A percentile compares a stretch with the other conserved stretches of the same genome.
These are phyloP conservation scores for Pythium graminicola DNA, from an alignment of 352 stramenopile genomes.

Conservation along the genomic window DNA sequence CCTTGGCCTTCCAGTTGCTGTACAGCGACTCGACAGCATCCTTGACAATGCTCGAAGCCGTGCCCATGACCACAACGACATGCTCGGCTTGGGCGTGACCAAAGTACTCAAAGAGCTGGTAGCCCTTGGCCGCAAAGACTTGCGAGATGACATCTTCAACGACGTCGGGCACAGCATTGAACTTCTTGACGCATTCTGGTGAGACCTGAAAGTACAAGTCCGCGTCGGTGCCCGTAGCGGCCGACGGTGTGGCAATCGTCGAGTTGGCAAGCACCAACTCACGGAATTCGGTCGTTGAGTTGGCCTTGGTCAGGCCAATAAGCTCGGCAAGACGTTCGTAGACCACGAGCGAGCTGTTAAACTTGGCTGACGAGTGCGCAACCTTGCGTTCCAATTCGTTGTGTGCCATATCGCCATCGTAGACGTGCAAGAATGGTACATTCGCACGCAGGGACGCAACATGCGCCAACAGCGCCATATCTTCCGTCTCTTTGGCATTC, in stretches of 20 bases:
- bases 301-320: constrained; percentile 46
- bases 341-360: constrained; percentile 52
- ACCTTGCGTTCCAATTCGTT: constrained; percentile 67
- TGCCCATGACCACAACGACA: constrained; percentile 90
- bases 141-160: constrained; percentile 79
- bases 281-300: constrained; percentile 45
- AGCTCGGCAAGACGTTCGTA: constrained; percentile 66
- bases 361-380: constrained; percentile 41
- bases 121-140: constrained; percentile 73
- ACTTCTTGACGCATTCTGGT: constrained; percentile 80
- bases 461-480: constrained; percentile 90
- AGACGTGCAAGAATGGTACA: constrained; percentile 91
- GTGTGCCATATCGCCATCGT: constrained; percentile 88
- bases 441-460: constrained; percentile 85
- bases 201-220: constrained; percentile 92
- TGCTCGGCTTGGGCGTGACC: constrained; percentile 77
- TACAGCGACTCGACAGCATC: constrained; percentile 82
- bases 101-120: constrained; percentile 90
- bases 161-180: constrained; percentile 48
- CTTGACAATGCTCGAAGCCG: constrained; percentile 81
- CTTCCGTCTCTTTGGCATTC: constrained; percentile 80
- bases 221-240: constrained; percentile 42
- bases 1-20: constrained; percentile 77
- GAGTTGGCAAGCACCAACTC: constrained; percentile 57
- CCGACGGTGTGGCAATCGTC: constrained; percentile 33